Conservation (phyloP, 306 rosid genomes). For the Herpetospermum pedunculosum region DNA sequence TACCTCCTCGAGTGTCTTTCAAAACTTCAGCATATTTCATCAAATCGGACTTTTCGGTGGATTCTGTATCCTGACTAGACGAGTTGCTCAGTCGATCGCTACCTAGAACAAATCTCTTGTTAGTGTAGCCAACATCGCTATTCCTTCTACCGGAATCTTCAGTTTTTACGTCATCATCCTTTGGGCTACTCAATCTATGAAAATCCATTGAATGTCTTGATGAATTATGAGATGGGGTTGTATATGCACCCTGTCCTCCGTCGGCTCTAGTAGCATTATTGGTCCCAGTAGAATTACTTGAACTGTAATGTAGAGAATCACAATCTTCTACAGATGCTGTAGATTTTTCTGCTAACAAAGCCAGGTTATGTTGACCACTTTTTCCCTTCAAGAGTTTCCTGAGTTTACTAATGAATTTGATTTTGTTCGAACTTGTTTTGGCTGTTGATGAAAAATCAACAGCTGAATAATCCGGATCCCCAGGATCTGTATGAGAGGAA, state of each 20-base stretch:
- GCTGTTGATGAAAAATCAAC: constrained; percentile 27
- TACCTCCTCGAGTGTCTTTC: constrained; percentile 27
- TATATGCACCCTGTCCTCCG: constrained; percentile 19
- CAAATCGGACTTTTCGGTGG: constrained; percentile 35
- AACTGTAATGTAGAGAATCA: constrained; percentile 22
- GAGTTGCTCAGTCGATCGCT: constrained; percentile 20
- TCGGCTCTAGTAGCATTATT: constrained; percentile 18
- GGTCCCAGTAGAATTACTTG: constrained; percentile 19
- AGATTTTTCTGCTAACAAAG: constrained; percentile 25
- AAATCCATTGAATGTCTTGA: constrained; percentile 33
- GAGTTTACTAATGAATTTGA: constrained; percentile 43
- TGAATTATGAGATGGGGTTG: constrained; percentile 18
- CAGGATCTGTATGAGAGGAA: constrained; percentile 42
- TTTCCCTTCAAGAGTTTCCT: constrained; percentile 45
- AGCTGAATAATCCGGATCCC: constrained; percentile 43
- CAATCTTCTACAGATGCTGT: constrained; percentile 20
- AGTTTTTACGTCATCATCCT: constrained; percentile 25
- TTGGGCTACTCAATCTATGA: constrained; percentile 13
- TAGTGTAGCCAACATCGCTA: constrained; percentile 24
- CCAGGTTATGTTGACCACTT: constrained; percentile 21
- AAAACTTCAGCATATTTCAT: constrained; percentile 72
- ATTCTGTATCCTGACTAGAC: constrained; percentile 26
- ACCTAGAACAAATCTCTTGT: constrained; percentile 19
- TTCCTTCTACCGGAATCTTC: constrained; percentile 9
- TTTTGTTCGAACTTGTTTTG: constrained; percentile 28